Evolutionary conservation across 2,329 filamentous ascomycete species (phyloP), one percentile per base, ranked within the genome.

Genomic region (Xylaria sp.): DNA sequence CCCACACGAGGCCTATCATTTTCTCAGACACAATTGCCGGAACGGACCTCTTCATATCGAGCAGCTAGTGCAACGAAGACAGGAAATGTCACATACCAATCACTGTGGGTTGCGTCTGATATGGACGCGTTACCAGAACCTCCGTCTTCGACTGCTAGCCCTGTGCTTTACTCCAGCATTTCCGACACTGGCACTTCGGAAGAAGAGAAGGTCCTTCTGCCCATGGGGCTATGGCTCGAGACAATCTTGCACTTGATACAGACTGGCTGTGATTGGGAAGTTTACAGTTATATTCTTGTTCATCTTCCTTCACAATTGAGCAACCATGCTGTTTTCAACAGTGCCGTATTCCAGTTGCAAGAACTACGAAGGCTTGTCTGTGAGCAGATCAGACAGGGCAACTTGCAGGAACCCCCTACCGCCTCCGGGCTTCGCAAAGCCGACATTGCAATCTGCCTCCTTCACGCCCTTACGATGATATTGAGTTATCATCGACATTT

Each of bases 401-500:
- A 84, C 34, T 94, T 97, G 74, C 89, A 91, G 58, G 94, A 97
- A 68, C 94, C 96, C 10, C 94, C 94, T 4, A 82, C 85, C 18
- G 85, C 89, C n/a, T 91, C 91, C 6, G 91, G 93, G 0, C 83
- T 97, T 25, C 93, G 93, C 65, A 94, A 93, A 73, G 92, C 92
- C 0, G 94, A 98, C 78, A 91, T 97, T 59, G 93, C 93, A 15
- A 91, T 96, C 41, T 97, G 94, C 76, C 84, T 98, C 43, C 95
- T 96, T 74, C 92, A 97, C 74, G 90, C 90, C 36, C 83, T 99
- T 72, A 95, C 92, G 7, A 94, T 95, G 81, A 87, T 97, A 60
- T 86, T 97, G 76, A 95, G 94, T 78, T 99, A 97, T 76, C 93
- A 97, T 78, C 88, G 91, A 61, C 87, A 93, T 73, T 97, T 97